Conservation (phyloP, 2,329 filamentous ascomycete species). For the Akanthomyces muscarius region DNA sequence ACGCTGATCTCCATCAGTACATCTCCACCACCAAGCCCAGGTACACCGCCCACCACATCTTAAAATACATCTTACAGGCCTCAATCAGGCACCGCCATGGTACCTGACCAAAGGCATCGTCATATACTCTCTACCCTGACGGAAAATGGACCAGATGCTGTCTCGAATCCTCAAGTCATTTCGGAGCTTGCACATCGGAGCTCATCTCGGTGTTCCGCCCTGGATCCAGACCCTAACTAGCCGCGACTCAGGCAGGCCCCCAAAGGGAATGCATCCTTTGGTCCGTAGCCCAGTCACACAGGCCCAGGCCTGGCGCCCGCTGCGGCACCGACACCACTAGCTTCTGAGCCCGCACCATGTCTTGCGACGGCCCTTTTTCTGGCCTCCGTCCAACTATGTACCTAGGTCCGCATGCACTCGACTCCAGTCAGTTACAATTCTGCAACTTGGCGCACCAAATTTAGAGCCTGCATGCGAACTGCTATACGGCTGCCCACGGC, state of each 20-base stretch:
- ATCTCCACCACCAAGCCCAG: not conserved
- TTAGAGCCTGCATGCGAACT: not conserved
- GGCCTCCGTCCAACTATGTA: not conserved
- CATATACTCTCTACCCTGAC: constrained; percentile 1
- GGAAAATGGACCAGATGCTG: not conserved
- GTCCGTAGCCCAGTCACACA: constrained; percentile 9
- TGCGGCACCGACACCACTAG: not conserved
- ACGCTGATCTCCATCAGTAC: not conserved
- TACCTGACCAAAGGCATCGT: not conserved
- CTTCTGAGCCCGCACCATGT: not conserved
- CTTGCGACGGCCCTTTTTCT: constrained; percentile 1
- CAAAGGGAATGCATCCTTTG: constrained; percentile 12
- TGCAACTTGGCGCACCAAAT: not conserved
- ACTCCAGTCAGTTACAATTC: not conserved
- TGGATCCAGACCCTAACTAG: not conserved
- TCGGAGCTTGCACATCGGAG: constrained; percentile 6
- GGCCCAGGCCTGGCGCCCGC: constrained; percentile 1
- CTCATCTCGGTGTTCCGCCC: constrained; percentile 12
- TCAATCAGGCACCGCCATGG: not conserved
- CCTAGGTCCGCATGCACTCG: not conserved
- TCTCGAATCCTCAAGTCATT: not conserved
- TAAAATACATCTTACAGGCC: not conserved
- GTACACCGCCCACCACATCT: not conserved
- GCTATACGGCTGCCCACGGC: not conserved
- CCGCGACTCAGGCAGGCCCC: not conserved